Evolutionary conservation across 495 filamentous ascomycete genomes (phyloP), one percentile per base, ranked within the genome.

Genomic region (Parachaetomium inaequale): DNA sequence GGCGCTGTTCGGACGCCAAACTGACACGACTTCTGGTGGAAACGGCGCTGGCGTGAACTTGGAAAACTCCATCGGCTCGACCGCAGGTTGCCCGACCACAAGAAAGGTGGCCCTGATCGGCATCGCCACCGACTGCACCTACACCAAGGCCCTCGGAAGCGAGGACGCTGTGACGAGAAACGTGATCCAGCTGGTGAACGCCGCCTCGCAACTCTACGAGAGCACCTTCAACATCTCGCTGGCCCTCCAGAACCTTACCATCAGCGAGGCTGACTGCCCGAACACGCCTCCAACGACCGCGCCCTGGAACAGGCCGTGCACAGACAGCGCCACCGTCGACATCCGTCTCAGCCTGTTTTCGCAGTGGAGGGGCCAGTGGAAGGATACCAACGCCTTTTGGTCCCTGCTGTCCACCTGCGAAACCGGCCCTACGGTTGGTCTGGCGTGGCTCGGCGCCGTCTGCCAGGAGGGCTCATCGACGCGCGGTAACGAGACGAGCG

Each of bases 191-290:
- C 81, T 89, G 68, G 87, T 98, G 64, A 96, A 96, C 76, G 79
- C 85, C 19, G 94, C 94, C 15, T 98, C 94, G 4, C 83, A 81
- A 58, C 74, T 96, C 3, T 98, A 90, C 67, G 95, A 98, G 75
- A 83, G 80, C 58, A 88, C 88, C 5, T 98, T 98, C 82, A 97
- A 96, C 68, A 91, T 98, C 66, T 90, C 91, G 0, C 84, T 98
- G 26, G 94, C 92, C 45, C 82, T 98, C 57, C 84, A 87, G 62
- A 94, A 96, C 71, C 72, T 98, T 58, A 89, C 90, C 17, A 83
- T 98, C 58, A 88, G 79, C 49, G 82, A 88, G 29, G 68, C 77
- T 4, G 72, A 72, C 7, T 98, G 94, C 70, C 88, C 93, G 0
- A 80, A 82, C 2, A 82, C 83, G 2, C 73, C 88, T 4, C 78